Percentiles rank a stretch among this genome's conserved stretches.
phyloP scores from a whole-genome alignment of 441 rosid species.

The Raphanus hybrid region DNA sequence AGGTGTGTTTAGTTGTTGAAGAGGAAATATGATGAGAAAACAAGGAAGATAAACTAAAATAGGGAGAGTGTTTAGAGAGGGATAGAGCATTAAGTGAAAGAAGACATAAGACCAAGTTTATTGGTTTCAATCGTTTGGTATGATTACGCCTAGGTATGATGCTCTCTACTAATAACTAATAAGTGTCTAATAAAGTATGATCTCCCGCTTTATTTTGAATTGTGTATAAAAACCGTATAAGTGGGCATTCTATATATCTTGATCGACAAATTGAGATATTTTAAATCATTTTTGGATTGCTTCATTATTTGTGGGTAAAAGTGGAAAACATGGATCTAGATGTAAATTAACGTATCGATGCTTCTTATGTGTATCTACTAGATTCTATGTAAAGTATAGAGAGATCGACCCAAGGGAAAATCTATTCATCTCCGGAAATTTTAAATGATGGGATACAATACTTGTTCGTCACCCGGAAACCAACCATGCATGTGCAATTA shows the following conservation, averaged over 20 bases:
- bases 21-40: neutral
- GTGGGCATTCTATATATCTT: too few relatives aligned
- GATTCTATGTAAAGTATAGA: neutral
- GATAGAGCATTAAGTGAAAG: conserved; percentile 39
- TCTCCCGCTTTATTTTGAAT: too few relatives aligned
- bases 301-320: neutral
- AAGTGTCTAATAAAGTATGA: too few relatives aligned
- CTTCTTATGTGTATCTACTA: neutral
- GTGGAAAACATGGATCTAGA: neutral
- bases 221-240: too few relatives aligned
- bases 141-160: neutral
- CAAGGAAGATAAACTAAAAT: conserved; percentile 18
- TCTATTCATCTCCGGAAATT: conserved; percentile 1
- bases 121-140: conserved; percentile 43
- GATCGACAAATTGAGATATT: neutral
- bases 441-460: neutral
- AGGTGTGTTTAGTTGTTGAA: conserved; percentile 9
- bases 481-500: conserved; percentile 8
- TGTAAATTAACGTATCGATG: neutral
- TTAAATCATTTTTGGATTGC: neutral
- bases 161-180: too few relatives aligned
- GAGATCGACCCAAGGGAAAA: neutral
- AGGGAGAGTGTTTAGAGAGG: conserved; percentile 37
- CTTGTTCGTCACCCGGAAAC: conserved; percentile 1
- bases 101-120: conserved; percentile 35